A percentile compares a stretch with the other conserved stretches of the same genome.
Conservation (phyloP, 176 grass and related monocot genomes). For the Oryza longistaminata region DNA sequence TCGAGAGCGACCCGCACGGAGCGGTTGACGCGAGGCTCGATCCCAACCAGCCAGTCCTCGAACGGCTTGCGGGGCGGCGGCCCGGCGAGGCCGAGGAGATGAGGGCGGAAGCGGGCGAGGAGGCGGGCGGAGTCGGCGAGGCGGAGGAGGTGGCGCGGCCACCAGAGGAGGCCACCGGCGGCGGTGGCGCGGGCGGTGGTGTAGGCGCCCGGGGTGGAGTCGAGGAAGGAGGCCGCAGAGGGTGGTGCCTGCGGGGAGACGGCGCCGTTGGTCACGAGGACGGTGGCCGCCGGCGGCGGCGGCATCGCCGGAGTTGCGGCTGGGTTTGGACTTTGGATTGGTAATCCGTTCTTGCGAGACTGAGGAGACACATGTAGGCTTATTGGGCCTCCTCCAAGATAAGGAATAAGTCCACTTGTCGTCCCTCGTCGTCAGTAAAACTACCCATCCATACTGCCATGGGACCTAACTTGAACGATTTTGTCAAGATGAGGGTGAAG, state of each 20-base stretch:
- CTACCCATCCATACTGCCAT: too few species aligned
- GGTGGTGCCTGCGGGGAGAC: slow-evolving; percentile 40
- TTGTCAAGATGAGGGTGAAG: too few species aligned
- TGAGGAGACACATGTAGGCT: too few species aligned
- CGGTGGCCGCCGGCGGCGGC: slow-evolving; percentile 15
- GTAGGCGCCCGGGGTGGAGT: slow-evolving; percentile 68
- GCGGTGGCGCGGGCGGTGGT: slow-evolving; percentile 68
- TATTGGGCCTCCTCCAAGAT: too few species aligned
- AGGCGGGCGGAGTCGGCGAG: slow-evolving; percentile 58
- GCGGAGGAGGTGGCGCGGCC: slow-evolving; percentile 72
- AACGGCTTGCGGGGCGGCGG: not conserved
- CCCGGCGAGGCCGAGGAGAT: slow-evolving; percentile 44
- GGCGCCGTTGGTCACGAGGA: slow-evolving; percentile 62
- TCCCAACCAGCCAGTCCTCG: not conserved
- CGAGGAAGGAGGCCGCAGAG: slow-evolving; percentile 61
- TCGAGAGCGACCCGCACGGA: slow-evolving; percentile 45
- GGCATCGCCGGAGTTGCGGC: not conserved
- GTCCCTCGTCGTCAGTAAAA: too few species aligned
- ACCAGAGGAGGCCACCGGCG: slow-evolving; percentile 61
- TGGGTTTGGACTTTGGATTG: not conserved
- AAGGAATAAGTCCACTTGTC: too few species aligned
- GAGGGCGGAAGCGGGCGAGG: slow-evolving; percentile 48
- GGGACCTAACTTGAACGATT: too few species aligned
- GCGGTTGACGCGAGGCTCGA: slow-evolving; percentile 36
- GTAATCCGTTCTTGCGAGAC: not conserved